phyloP scores from a whole-genome alignment of 768 basidiomycete genomes.

The Collybia nuda region DNA sequence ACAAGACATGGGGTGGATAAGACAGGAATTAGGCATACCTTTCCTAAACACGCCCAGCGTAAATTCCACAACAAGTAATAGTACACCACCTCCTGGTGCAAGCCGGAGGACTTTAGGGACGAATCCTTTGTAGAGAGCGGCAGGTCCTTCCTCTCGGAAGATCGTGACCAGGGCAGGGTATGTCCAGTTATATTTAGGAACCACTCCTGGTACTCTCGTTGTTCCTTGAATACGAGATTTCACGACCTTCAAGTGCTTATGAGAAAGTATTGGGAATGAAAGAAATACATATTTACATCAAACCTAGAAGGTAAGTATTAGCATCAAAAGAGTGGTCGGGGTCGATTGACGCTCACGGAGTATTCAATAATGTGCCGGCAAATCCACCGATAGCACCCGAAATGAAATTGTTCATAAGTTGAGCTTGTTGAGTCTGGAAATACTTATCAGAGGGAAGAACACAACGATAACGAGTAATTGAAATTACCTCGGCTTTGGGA shows the following conservation, averaged over 20 bases:
- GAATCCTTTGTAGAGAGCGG: slow-evolving; percentile 93
- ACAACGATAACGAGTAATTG: slow-evolving; percentile 12
- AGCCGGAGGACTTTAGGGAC: slow-evolving; percentile 93
- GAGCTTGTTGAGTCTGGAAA: slow-evolving; percentile 57
- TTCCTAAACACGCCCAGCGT: slow-evolving; percentile 76
- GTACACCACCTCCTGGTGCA: slow-evolving; percentile 93
- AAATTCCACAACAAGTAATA: slow-evolving; percentile 91
- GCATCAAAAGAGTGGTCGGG: background rate
- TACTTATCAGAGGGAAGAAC: background rate
- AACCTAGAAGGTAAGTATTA: slow-evolving; percentile 30
- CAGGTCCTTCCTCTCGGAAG: slow-evolving; percentile 82
- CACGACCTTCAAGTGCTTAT: slow-evolving; percentile 33
- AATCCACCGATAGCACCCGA: slow-evolving; percentile 91
- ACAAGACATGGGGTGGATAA: background rate
- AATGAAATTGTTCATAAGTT: slow-evolving; percentile 88
- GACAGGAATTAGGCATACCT: slow-evolving; percentile 36
- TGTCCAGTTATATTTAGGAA: slow-evolving; percentile 92
- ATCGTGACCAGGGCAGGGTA: slow-evolving; percentile 86
- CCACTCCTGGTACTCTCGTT: slow-evolving; percentile 61
- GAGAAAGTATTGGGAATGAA: background rate
- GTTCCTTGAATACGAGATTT: slow-evolving; percentile 92
- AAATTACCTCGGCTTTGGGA: slow-evolving; percentile 77
- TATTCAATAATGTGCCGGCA: slow-evolving; percentile 88
- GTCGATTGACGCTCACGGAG: slow-evolving; percentile 58
- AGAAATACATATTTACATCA: slow-evolving; percentile 33